These are phyloP conservation scores for Carex kokanica DNA, from an alignment of 176 grass and related monocot species.

Conservation along the genomic window DNA sequence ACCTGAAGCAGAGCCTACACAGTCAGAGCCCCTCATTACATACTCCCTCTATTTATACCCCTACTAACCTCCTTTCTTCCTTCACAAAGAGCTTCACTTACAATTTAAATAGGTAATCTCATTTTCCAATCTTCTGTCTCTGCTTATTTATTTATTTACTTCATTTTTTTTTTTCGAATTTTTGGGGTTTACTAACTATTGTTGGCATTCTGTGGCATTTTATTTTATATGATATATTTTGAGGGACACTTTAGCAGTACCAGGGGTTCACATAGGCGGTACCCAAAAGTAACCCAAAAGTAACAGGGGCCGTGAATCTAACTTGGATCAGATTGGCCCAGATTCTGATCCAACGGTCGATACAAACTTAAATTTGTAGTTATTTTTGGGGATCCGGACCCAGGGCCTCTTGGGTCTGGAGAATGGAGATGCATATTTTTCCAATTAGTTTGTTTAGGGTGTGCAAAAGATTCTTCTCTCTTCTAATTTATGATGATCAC, in stretches of 20 bases:
- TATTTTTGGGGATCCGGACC: no score
- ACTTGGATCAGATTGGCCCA: no score
- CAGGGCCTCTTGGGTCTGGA: background rate
- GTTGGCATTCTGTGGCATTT: background rate
- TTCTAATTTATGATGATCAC: background rate
- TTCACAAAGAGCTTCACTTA: background rate
- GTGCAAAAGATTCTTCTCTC: background rate
- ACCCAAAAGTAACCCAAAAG: no score
- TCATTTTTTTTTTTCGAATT: background rate
- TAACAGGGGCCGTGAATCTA: no score
- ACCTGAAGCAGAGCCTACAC: slow-evolving; percentile 5
- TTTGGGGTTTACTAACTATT: background rate
- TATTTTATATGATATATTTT: background rate
- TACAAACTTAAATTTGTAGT: no score
- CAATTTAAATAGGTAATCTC: background rate
- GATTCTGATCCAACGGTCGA: no score
- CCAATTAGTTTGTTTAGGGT: background rate
- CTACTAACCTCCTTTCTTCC: background rate
- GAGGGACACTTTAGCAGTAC: background rate
- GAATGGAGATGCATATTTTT: background rate
- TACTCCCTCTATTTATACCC: background rate
- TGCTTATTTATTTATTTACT: background rate
- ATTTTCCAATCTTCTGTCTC: background rate
- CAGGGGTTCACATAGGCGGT: no score
- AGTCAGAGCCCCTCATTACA: background rate